Base-by-base conservation (phyloP, 2,329 filamentous ascomycete genomes). In the Nothopassalora personata region DNA sequence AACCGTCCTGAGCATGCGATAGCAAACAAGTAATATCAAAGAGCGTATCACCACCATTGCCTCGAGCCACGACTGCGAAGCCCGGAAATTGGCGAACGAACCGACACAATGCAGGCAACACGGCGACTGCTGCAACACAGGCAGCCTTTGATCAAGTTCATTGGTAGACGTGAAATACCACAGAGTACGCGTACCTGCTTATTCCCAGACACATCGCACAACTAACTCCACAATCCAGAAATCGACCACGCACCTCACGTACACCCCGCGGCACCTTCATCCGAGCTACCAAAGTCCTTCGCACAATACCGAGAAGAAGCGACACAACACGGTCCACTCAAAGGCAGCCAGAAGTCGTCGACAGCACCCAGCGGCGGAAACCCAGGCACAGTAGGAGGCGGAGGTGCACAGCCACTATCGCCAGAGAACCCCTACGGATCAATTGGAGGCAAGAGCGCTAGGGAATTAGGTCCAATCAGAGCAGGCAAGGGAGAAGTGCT, bases 401-500 rank as follows among this genome's bases (percentile, higher is more conserved):
- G 27, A 9, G 30, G 39, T 43, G 39, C 49, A 18, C 33, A 51
- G 28, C 49, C 49, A 34, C 49, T 34, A 34, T 51, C 64, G 13
- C 62, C 65, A n/a, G 45, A 59, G 39, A 56, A 61, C 11, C 64
- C 68, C 18, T 73, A 71, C 62, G 74, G 71, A 27, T 73, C 68
- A 56, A 77, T 81, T 53, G 90, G 90, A 65, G 83, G 84, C 68
- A 73, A 79, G 58, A 74, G 88, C 9, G 92, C 90, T 57, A 77
- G 84, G 61, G 79, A 86, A 39, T 81, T 97, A 10, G 92, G 93
- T 50, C 77, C 89, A 11, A 80, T 97, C 62, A 73, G 82, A 66
- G 82, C 92, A 39, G 82, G 82, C 60, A 76, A 85, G 70, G 93
- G 93, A 67, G 79, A 90, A 74, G 91, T 83, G 76, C 97, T 96